Evolutionary conservation across 805 yeast genomes (phyloP).

Genomic region (Candida stauntonica): DNA sequence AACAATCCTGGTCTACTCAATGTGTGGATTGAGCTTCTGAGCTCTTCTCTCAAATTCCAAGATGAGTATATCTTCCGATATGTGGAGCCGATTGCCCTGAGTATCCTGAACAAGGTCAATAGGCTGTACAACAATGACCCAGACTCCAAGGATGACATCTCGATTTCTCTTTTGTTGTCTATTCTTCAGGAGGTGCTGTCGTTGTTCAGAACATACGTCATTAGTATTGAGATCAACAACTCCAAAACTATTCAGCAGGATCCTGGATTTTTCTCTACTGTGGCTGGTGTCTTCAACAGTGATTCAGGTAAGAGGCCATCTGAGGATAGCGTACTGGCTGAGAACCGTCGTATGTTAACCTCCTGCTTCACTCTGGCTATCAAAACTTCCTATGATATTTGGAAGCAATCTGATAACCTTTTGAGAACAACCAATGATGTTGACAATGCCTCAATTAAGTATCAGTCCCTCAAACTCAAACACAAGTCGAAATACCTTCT

Average conservation of each 20-base stretch:
- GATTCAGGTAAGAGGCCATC: conserved; percentile 39
- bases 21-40: conserved; percentile 20
- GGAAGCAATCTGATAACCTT: conserved; percentile 62
- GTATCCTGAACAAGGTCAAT: conserved; percentile 22
- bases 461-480: conserved; percentile 57
- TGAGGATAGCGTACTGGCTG: conserved; percentile 5
- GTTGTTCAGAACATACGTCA: conserved; percentile 30
- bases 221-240: conserved; percentile 48
- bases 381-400: conserved; percentile 51
- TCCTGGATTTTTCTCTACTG: conserved; percentile 49
- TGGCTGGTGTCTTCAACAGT: conserved; percentile 74
- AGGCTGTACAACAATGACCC: conserved; percentile 15
- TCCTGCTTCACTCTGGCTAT: conserved; percentile 61
- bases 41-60: conserved; percentile 21
- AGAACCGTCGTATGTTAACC: conserved; percentile 18
- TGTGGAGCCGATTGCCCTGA: conserved; percentile 21
- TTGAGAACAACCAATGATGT: conserved; percentile 15
- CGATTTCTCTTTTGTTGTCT: conserved; percentile 41
- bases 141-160: conserved; percentile 35
- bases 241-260: conserved; percentile 37
- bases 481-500: conserved; percentile 63
- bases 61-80: conserved; percentile 25
- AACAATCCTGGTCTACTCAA: conserved; percentile 20
- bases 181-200: conserved; percentile 67
- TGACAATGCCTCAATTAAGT: conserved; percentile 35